These are phyloP conservation scores for Aegilops tauschii DNA, from an alignment of 176 grass and related monocot genomes.

Conservation along the genomic window DNA sequence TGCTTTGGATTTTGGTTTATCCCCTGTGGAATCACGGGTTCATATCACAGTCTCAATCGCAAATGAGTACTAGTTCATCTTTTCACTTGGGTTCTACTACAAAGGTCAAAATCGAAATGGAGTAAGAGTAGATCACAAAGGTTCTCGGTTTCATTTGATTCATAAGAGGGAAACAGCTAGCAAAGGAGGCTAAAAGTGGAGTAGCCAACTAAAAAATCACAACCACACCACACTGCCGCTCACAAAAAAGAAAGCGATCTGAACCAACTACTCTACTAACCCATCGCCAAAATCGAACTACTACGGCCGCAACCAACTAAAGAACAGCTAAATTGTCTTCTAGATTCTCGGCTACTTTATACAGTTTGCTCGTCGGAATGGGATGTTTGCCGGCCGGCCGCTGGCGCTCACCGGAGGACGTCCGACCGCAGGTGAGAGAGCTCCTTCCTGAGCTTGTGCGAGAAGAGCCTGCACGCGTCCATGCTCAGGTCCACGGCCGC, in stretches of 20 bases:
- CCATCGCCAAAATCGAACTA: constrained; percentile 41
- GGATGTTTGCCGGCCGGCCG: neutral
- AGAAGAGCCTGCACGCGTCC: constrained; percentile 95
- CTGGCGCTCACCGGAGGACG: constrained; percentile 39
- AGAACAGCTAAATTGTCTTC: neutral
- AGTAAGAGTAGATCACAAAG: constrained; percentile 20
- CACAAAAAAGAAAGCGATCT: constrained; percentile 24
- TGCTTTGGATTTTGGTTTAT: neutral
- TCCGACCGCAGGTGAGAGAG: constrained; percentile 44
- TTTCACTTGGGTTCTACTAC: neutral
- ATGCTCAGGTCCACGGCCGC: constrained; percentile 96
- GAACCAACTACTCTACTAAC: neutral
- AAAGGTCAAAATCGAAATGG: neutral
- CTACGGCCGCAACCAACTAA: constrained; percentile 39
- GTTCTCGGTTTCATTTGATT: neutral
- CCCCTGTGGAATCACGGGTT: neutral
- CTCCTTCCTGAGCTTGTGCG: constrained; percentile 84
- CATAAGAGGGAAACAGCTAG: neutral
- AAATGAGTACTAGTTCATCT: neutral
- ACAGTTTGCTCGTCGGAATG: constrained; percentile 30
- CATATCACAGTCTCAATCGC: neutral
- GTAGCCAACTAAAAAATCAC: constrained; percentile 31
- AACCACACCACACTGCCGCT: constrained; percentile 10
- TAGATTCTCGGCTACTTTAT: constrained; percentile 31
- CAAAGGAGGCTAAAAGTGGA: neutral